phyloP scores from a whole-genome alignment of 78 protist genomes.

The Paratrimastix pyriformis region DNA sequence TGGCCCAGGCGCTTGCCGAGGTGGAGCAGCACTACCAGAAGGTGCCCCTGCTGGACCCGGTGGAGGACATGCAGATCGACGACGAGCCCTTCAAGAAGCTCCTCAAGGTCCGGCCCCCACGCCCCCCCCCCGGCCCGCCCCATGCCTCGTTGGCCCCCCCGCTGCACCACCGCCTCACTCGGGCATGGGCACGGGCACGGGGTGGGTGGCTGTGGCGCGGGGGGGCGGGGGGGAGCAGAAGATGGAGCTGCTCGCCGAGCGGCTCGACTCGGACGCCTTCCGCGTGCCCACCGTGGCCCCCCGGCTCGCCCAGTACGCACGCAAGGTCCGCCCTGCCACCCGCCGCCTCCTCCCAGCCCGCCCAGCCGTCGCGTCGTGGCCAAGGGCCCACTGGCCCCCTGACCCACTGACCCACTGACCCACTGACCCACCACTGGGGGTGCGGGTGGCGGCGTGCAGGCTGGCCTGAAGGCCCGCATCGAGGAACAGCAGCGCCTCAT shows the following conservation, averaged over 20 bases:
- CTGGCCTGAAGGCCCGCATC: not conserved
- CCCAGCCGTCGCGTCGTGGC: not conserved
- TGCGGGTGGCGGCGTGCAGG: conserved; percentile 26
- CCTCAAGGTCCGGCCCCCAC: too few species aligned
- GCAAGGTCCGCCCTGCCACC: not conserved
- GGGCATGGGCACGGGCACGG: not conserved
- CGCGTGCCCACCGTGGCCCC: too few species aligned
- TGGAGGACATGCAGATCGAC: conserved; percentile 73
- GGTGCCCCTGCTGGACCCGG: conserved; percentile 77
- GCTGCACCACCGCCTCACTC: not conserved
- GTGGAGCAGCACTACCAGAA: conserved; percentile 36
- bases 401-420: not conserved
- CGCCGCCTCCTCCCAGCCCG: conserved; percentile 17
- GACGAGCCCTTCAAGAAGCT: not conserved
- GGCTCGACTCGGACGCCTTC: too few species aligned
- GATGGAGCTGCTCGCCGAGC: conserved; percentile 8
- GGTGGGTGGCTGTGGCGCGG: not conserved
- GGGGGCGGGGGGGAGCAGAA: not conserved
- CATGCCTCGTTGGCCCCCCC: too few species aligned
- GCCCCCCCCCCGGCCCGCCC: too few species aligned
- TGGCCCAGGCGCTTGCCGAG: not conserved
- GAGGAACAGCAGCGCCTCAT: too few species aligned
- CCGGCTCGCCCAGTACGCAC: not conserved
- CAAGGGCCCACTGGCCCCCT: too few species aligned
- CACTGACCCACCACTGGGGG: conserved; percentile 13